Conservation (phyloP, 1,284 basidiomycete species). For the Cryptococcus depauperatus region DNA sequence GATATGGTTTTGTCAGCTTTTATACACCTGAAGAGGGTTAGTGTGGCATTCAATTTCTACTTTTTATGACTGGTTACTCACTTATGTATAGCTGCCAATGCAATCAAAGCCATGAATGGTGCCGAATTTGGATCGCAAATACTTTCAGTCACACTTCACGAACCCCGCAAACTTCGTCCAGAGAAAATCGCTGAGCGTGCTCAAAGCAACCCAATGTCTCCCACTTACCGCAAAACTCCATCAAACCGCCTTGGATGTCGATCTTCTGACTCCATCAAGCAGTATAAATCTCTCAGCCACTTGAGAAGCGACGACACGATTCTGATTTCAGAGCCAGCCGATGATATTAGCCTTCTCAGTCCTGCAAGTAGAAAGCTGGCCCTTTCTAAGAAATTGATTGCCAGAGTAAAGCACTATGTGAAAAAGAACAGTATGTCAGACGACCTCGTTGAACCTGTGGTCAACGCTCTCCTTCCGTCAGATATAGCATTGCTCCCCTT, state of each 20-base stretch:
- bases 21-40: slow-evolving; percentile 73
- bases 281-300: not conserved
- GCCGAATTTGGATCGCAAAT: slow-evolving; percentile 19
- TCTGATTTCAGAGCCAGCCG: slow-evolving; percentile 8
- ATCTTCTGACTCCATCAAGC: not conserved
- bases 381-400: slow-evolving; percentile 11
- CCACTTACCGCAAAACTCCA: slow-evolving; percentile 1
- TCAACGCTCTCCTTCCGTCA: slow-evolving; percentile 13
- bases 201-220: slow-evolving; percentile 1
- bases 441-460: slow-evolving; percentile 4
- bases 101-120: slow-evolving; percentile 25
- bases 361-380: slow-evolving; percentile 14
- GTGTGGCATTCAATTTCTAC: slow-evolving; percentile 8
- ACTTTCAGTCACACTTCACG: slow-evolving; percentile 28
- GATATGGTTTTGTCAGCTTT: slow-evolving; percentile 92
- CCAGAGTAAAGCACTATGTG: slow-evolving; percentile 11
- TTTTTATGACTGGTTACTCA: too few species aligned
- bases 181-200: slow-evolving; percentile 29
- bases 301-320: not conserved
- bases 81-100: slow-evolving; percentile 17
- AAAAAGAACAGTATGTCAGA: slow-evolving; percentile 4
- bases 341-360: slow-evolving; percentile 20
- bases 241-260: slow-evolving; percentile 4
- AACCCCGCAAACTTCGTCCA: slow-evolving; percentile 28
- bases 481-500: slow-evolving; percentile 25